Evolutionary conservation across 2,329 filamentous ascomycete genomes (phyloP), one percentile per base, ranked within the genome.

Genomic region (Phaeosphaeria sp.): DNA sequence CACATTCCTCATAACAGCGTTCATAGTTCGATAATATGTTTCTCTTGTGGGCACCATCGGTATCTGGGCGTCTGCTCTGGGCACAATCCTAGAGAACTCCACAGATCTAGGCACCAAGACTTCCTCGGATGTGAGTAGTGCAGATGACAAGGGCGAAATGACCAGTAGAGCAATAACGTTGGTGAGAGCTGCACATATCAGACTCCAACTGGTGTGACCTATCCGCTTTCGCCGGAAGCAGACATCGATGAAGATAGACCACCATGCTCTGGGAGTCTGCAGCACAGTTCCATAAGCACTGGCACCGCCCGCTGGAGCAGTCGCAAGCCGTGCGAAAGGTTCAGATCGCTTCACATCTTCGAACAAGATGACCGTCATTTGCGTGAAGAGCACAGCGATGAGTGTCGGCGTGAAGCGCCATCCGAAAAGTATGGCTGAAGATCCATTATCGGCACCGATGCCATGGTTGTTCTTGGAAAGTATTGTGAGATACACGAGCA

Each of bases 391-490:
- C 1, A 69, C 67, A 21, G 68, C 67, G 8, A 67, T 44, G 1
- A 71, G 55, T 2, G 68, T 68, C 0, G 64, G 64, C 2, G 59
- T 61, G 45, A 69, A 71, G 13, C 65, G 61, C 68, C 65, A 69
- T 11, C 61, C 66, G 27, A 67, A 67, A 3, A 68, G 51, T 0
- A 79, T 70, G 2, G 56, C 49, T 8, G 65, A 65, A 3, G 66
- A 66, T 56, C 80, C 81, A 21, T 76, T 72, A 18, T 68, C 56
- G 4, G 33, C 42, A n/a, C 61, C 58, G 6, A 69, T 46, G 9
- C 65, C 66, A 39, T 56, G 43, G 20, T 67, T 45, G 2, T 25
- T 20, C 22, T 56, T 18, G 17, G 66, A 68, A 47, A 57, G 60
- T 27, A 50, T 53, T 6, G 49, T 45, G 7, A 65, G 48, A 63